Evolutionary conservation across 2,329 filamentous ascomycete species (phyloP).

Genomic region (Thelonectria olida): DNA sequence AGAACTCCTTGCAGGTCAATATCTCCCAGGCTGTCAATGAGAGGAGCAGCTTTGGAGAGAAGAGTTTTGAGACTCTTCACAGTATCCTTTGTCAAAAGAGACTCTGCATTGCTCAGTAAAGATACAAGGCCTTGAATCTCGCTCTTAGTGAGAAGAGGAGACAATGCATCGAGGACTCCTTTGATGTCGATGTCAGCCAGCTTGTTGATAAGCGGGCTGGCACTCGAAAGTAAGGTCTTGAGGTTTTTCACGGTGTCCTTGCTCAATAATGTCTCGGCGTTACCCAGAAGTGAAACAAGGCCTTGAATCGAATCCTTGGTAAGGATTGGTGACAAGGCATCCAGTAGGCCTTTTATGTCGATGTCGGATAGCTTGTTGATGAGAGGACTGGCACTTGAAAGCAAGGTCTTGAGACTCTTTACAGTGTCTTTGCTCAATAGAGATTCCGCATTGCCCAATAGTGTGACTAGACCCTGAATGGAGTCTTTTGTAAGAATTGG

Average conservation of each 20-base stretch:
- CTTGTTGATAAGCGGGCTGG: slow-evolving; percentile 32
- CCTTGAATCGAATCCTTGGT: slow-evolving; percentile 45
- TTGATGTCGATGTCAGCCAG: slow-evolving; percentile 47
- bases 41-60: slow-evolving; percentile 40
- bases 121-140: slow-evolving; percentile 37
- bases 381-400: slow-evolving; percentile 41
- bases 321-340: slow-evolving; percentile 46
- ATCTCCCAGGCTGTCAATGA: slow-evolving; percentile 45
- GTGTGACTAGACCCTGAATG: slow-evolving; percentile 37
- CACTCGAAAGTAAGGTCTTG: slow-evolving; percentile 22
- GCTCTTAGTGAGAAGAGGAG: slow-evolving; percentile 39
- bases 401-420: slow-evolving; percentile 36
- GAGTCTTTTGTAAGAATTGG: slow-evolving; percentile 40
- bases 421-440: slow-evolving; percentile 35
- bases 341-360: slow-evolving; percentile 42
- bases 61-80: slow-evolving; percentile 38
- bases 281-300: slow-evolving; percentile 43
- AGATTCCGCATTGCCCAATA: slow-evolving; percentile 39
- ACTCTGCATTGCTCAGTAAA: slow-evolving; percentile 36
- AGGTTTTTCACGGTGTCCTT: slow-evolving; percentile 33
- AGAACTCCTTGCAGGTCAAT: slow-evolving; percentile 45
- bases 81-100: slow-evolving; percentile 29
- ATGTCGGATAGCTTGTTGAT: slow-evolving; percentile 45
- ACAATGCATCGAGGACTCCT: slow-evolving; percentile 40
- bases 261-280: slow-evolving; percentile 42